Evolutionary conservation across 2,329 filamentous ascomycete genomes (phyloP), one percentile per base, ranked within the genome.

Genomic region (Sarocladium brachiariae): DNA sequence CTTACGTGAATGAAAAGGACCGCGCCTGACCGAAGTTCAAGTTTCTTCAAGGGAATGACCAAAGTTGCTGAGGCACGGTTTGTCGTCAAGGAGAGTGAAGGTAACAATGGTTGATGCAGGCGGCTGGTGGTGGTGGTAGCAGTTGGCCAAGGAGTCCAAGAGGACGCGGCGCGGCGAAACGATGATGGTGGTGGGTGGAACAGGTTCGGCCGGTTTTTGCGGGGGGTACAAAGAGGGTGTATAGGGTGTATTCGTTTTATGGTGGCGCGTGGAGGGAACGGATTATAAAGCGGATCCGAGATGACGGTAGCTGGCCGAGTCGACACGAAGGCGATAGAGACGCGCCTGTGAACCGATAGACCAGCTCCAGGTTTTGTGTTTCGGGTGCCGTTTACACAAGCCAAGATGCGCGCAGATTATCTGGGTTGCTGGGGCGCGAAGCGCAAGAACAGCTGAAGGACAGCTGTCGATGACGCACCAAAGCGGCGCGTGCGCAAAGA

Each of bases 261-360:
- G 9, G 9, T 33, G 43, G 43, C 43, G 43, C 16, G 43, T 16
- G 14, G 43, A 47, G n/a, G 43, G 39, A 19, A 25, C 27, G 39
- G 27, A 47, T 47, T 47, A 47, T 30, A 47, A 47, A 47, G 43
- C 43, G 43, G 43, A 47, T 18, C 43, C 43, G 43, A 47, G 21
- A 25, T 18, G 43, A 47, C 16, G 43, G 43, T 31, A 33, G 43
- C 43, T 31, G 25, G 10, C 24, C 24, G 14, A 47, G 27, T 4
- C 43, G 25, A 47, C 27, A 16, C 43, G 18, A 39, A 35, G 33
- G 33, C 14, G 33, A 35, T 13, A 30, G 27, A 30, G 13, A 13
- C 27, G 27, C 27, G 27, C 7, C 27, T 30, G 27, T 7, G 13
- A 30, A 13, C 13, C 13, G 27, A 30, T 7, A 30, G 27, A 30